phyloP scores from a whole-genome alignment of 371 early-diverging fungal species.

The Mycotypha africana region DNA sequence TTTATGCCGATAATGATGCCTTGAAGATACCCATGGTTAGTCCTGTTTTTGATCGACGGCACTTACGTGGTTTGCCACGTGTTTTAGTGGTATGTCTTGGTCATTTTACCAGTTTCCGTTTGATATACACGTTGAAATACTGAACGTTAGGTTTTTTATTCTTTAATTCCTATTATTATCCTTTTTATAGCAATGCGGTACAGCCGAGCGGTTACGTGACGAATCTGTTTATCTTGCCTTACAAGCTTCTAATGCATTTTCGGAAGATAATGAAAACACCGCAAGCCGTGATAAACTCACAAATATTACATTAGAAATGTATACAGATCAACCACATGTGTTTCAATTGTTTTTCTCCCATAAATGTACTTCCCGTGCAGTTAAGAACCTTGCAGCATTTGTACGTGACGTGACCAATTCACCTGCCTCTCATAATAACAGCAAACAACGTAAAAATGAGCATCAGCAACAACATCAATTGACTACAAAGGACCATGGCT shows the following conservation, averaged over 20 bases:
- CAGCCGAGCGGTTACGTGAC: constrained; percentile 62
- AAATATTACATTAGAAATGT: constrained; percentile 34
- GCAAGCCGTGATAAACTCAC: constrained; percentile 7
- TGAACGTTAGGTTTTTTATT: too few species aligned
- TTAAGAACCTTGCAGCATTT: constrained; percentile 20
- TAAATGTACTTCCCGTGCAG: constrained; percentile 14
- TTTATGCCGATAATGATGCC: constrained; percentile 46
- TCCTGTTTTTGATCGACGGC: constrained; percentile 39
- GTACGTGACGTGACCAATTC: constrained; percentile 7
- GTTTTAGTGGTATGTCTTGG: constrained; percentile 33
- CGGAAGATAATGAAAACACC: constrained; percentile 12
- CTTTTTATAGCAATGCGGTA: constrained; percentile 52
- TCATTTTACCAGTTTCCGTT: neutral
- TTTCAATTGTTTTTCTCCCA: constrained; percentile 53
- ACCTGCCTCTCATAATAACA: neutral
- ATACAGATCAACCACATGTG: constrained; percentile 76
- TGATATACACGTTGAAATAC: too few species aligned
- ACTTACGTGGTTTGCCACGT: constrained; percentile 35
- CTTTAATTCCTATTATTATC: too few species aligned
- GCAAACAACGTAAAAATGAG: neutral
- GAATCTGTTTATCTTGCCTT: constrained; percentile 47
- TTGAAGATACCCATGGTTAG: constrained; percentile 47
- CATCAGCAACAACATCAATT: too few species aligned
- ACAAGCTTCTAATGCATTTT: constrained; percentile 22
- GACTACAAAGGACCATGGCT: too few species aligned